Evolutionary conservation across 495 filamentous ascomycete species (phyloP).

Genomic region (Collariella sp.): DNA sequence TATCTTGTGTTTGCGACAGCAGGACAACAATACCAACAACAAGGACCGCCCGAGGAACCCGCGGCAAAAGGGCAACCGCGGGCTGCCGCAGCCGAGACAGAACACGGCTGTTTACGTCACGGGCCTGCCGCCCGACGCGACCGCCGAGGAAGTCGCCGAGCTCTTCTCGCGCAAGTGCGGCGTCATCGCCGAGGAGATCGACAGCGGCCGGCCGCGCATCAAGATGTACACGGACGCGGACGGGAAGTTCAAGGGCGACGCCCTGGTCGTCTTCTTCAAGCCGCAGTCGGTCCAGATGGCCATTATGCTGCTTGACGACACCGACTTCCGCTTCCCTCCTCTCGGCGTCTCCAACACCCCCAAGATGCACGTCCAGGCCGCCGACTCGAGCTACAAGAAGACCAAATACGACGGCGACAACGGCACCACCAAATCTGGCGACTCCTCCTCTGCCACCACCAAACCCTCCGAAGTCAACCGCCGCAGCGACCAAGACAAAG

Average conservation of each 20-base stretch:
- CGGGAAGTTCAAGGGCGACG: conserved; percentile 87
- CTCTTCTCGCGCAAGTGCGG: conserved; percentile 81
- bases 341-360: conserved; percentile 37
- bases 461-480: neutral
- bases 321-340: conserved; percentile 63
- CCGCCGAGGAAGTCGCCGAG: conserved; percentile 67
- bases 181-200: conserved; percentile 89
- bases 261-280: conserved; percentile 87
- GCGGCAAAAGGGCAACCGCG: conserved; percentile 19
- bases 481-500: conserved; percentile 6
- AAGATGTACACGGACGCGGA: conserved; percentile 82
- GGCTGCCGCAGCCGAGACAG: conserved; percentile 45
- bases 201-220: conserved; percentile 73
- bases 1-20: conserved; percentile 18
- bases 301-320: conserved; percentile 85
- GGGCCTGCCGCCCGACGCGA: conserved; percentile 68
- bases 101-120: conserved; percentile 92
- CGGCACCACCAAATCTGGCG: conserved; percentile 26
- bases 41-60: conserved; percentile 20
- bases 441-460: conserved; percentile 31
- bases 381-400: conserved; percentile 85
- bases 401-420: conserved; percentile 34
- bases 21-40: conserved; percentile 21
- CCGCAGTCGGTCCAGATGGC: conserved; percentile 83
- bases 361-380: conserved; percentile 72